phyloP scores from a whole-genome alignment of 306 rosid species.

The Amphicarpaea edgeworthii region DNA sequence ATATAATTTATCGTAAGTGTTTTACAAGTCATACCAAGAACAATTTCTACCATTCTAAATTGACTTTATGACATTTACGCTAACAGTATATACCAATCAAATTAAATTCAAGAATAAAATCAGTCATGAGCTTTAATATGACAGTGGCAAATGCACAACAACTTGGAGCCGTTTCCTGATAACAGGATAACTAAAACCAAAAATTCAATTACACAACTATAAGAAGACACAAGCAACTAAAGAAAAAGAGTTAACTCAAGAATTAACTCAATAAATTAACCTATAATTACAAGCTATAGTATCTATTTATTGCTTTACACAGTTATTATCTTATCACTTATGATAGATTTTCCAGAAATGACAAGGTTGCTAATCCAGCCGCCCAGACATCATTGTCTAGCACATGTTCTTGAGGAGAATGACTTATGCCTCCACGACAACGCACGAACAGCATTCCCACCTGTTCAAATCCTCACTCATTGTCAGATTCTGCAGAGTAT shows the following conservation, averaged over 20 bases:
- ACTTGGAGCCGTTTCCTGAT: slow-evolving; percentile 12
- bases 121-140: not conserved
- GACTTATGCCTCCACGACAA: slow-evolving; percentile 92
- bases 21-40: not conserved
- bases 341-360: slow-evolving; percentile 67
- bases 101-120: not conserved
- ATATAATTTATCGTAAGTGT: not conserved
- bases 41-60: not conserved
- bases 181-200: slow-evolving; percentile 28
- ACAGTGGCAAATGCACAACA: not conserved
- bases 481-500: slow-evolving; percentile 29
- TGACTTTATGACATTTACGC: not conserved
- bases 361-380: slow-evolving; percentile 73
- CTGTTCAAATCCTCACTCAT: slow-evolving; percentile 52
- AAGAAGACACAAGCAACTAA: slow-evolving; percentile 35
- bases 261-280: slow-evolving; percentile 46
- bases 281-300: slow-evolving; percentile 45
- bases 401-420: slow-evolving; percentile 89
- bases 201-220: slow-evolving; percentile 30
- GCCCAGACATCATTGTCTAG: slow-evolving; percentile 88
- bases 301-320: slow-evolving; percentile 36
- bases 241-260: slow-evolving; percentile 38
- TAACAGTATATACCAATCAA: not conserved
- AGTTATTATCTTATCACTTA: slow-evolving; percentile 9
- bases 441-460: slow-evolving; percentile 94